Percentiles rank a stretch among this genome's conserved stretches.
Conservation (phyloP, 805 yeast genomes). For the Saturnispora bothae region DNA sequence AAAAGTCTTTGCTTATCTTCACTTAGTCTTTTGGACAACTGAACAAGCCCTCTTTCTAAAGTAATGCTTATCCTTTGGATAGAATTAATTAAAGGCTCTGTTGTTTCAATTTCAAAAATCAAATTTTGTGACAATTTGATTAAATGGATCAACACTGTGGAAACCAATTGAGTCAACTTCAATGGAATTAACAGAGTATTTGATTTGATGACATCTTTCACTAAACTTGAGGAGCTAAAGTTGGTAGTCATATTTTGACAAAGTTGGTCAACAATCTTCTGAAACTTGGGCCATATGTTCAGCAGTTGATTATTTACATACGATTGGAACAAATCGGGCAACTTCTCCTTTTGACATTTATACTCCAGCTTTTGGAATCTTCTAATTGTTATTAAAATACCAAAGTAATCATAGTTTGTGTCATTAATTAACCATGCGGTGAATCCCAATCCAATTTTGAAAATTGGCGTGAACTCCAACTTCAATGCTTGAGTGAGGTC, state of each 20-base stretch:
- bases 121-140: slow-evolving; percentile 38
- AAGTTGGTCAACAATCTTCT: slow-evolving; percentile 63
- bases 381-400: slow-evolving; percentile 65
- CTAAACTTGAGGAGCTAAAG: slow-evolving; percentile 30
- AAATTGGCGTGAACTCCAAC: slow-evolving; percentile 44
- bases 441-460: slow-evolving; percentile 38
- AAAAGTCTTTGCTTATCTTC: slow-evolving; percentile 51
- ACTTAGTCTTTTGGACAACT: slow-evolving; percentile 41
- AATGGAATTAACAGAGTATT: slow-evolving; percentile 36
- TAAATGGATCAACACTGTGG: slow-evolving; percentile 60
- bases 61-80: slow-evolving; percentile 64
- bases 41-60: slow-evolving; percentile 69
- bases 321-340: slow-evolving; percentile 55
- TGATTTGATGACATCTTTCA: slow-evolving; percentile 16
- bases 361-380: slow-evolving; percentile 54
- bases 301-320: slow-evolving; percentile 58
- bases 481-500: slow-evolving; percentile 36
- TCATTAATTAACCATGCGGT: slow-evolving; percentile 31
- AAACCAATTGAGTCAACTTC: slow-evolving; percentile 68
- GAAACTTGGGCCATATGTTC: slow-evolving; percentile 79
- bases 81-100: slow-evolving; percentile 68
- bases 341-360: slow-evolving; percentile 56
- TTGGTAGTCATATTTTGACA: slow-evolving; percentile 58
- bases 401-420: slow-evolving; percentile 59
- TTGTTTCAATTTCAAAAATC: slow-evolving; percentile 25